phyloP scores from a whole-genome alignment of 257 asterid genomes.

The Solanum stenotomum region DNA sequence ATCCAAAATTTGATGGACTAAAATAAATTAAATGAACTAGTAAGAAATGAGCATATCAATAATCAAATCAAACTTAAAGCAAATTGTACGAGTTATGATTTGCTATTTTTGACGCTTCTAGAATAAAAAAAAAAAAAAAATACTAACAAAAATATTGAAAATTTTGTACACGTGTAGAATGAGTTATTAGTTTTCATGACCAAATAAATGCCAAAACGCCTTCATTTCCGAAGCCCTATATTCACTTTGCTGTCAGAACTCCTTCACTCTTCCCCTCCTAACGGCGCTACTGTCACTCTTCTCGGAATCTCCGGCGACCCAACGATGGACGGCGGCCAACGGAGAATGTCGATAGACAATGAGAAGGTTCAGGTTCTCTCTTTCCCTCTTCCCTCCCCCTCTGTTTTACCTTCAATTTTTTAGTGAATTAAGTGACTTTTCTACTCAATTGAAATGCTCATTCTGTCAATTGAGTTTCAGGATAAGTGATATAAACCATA shows the following conservation, averaged over 20 bases:
- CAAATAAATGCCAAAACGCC: neutral
- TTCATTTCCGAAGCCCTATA: neutral
- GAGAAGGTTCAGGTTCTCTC: neutral
- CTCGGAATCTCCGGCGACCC: neutral
- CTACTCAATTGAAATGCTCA: neutral
- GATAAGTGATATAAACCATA: neutral
- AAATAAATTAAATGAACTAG: too few relatives aligned
- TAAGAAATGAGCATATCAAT: neutral
- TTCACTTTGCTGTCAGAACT: neutral
- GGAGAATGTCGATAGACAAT: neutral
- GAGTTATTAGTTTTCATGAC: neutral
- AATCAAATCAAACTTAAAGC: neutral
- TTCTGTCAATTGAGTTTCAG: neutral
- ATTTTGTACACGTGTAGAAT: neutral
- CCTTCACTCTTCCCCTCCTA: neutral
- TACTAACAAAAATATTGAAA: neutral
- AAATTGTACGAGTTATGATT: neutral
- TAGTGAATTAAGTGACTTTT: neutral
- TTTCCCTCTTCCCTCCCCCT: neutral
- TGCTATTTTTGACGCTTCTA: neutral
- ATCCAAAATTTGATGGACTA: neutral
- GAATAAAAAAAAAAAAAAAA: fast-evolving
- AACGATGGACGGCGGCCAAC: neutral
- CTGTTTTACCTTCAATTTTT: neutral
- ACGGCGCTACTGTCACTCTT: neutral